Evolutionary conservation across 2,329 filamentous ascomycete species (phyloP).

Genomic region (Colletotrichum liaoningense): DNA sequence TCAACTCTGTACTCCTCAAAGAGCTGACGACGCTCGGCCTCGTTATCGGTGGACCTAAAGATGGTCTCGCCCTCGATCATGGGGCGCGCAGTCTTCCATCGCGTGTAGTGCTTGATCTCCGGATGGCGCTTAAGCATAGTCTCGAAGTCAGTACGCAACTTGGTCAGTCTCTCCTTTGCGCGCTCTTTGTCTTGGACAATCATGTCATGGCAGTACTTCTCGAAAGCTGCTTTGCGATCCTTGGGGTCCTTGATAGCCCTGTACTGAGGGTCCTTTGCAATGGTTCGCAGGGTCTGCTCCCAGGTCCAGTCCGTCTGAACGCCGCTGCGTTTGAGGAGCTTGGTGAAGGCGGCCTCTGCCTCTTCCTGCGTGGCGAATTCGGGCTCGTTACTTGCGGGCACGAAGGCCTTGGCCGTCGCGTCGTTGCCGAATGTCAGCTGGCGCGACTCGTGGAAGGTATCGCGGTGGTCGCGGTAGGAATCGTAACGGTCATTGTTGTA

Average conservation of each 20-base stretch:
- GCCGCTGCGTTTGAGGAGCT: constrained; percentile 85
- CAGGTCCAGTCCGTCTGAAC: constrained; percentile 94
- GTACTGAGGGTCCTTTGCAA: constrained; percentile 92
- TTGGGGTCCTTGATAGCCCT: constrained; percentile 92
- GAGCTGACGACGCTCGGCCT: constrained; percentile 86
- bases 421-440: constrained; percentile 70
- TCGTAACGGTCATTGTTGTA: constrained; percentile 49
- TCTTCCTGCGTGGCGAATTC: constrained; percentile 86
- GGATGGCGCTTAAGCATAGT: constrained; percentile 97
- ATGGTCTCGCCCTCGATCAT: constrained; percentile 96
- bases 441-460: constrained; percentile 63
- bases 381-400: constrained; percentile 76
- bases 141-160: constrained; percentile 92
- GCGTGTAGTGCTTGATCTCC: constrained; percentile 96
- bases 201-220: constrained; percentile 93
- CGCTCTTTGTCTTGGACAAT: constrained; percentile 93
- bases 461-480: constrained; percentile 50
- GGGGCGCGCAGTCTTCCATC: constrained; percentile 94
- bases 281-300: constrained; percentile 87
- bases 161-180: constrained; percentile 91
- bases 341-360: constrained; percentile 92
- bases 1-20: constrained; percentile 94
- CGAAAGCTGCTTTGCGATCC: constrained; percentile 90
- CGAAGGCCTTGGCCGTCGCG: constrained; percentile 66
- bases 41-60: constrained; percentile 90